phyloP scores from a whole-genome alignment of 2,329 filamentous ascomycete genomes.

The Cercospora sp. region DNA sequence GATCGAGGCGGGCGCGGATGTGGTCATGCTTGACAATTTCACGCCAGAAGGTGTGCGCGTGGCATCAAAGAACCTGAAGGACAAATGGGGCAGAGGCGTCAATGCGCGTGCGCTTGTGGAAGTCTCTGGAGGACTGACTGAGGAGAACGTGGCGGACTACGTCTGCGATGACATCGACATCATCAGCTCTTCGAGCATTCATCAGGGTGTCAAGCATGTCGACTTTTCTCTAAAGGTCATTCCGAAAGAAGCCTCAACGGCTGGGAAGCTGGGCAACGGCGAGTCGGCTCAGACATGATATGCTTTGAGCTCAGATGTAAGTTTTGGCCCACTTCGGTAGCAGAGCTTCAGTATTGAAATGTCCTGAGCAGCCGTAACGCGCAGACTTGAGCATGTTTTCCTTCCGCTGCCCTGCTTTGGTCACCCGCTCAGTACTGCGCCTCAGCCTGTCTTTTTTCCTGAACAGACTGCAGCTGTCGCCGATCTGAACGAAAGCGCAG shows the following conservation, averaged over 20 bases:
- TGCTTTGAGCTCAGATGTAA: background rate
- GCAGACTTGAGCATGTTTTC: background rate
- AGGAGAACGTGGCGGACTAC: conserved; percentile 79
- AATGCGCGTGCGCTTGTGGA: conserved; percentile 69
- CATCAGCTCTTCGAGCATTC: conserved; percentile 92
- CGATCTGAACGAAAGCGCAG: background rate
- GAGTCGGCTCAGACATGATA: conserved; percentile 28
- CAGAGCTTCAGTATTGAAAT: background rate
- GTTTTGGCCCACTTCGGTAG: background rate
- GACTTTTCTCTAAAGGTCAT: conserved; percentile 94
- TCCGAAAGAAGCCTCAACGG: conserved; percentile 41
- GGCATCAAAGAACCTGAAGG: conserved; percentile 74
- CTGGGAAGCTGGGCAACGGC: conserved; percentile 30
- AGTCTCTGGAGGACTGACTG: conserved; percentile 85
- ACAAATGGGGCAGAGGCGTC: conserved; percentile 71
- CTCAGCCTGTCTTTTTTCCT: background rate
- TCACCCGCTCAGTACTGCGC: background rate
- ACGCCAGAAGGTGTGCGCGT: conserved; percentile 72
- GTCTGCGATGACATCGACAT: conserved; percentile 87
- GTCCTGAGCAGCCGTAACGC: background rate
- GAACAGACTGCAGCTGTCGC: background rate
- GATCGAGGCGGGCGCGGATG: conserved; percentile 84
- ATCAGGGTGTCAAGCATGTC: conserved; percentile 89
- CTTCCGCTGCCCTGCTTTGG: background rate
- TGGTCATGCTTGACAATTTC: conserved; percentile 98